Base-by-base conservation (phyloP, 1,284 basidiomycete species). In the Ganoderma sinense region DNA sequence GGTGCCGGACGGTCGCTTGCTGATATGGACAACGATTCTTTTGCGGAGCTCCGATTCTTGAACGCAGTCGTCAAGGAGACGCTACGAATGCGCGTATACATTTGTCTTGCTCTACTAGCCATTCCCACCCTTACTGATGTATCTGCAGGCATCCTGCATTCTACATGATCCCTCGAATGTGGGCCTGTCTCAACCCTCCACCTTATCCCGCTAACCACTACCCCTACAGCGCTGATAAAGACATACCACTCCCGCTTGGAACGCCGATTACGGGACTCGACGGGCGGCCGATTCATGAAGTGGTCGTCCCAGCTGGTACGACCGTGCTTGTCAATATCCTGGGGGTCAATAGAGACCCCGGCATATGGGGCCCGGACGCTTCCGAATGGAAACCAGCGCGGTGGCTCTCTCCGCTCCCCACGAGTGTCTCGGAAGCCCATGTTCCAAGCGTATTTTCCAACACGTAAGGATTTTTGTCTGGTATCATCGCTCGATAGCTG, bases 11-110 rank as follows among this genome's bases (percentile, higher is more conserved):
- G 66, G 10, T 23, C 70, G 4, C 67, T 71, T 11, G 51, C 63
- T 36, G 67, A 74, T n/a, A 64, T 74, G 5, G 69, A 74, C 23
- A 74, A 74, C 65, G 75, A 78, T 41, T 59, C 69, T 14, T 70
- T 75, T 48, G 71, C 71, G 51, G 53, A 53, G 40, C 73, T 80
- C 1, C 64, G 85, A 0, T 91, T 88, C 75, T 83, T 92, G 14
- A 87, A 91, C 70, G 86, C 88, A 0, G 84, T 92, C 69, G 53
- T 69, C 23, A 71, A 73, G 64, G 80, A 81, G 64, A 80, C 82
- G 1, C 75, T 86, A 7, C 80, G 85, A 10, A 69, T 84, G 55
- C 79, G 80, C 56, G 31, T 13, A 39, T 58, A n/a, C 31, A 20
- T 5, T 20, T n/a, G 18, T 45, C 43, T 45, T 8, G 43, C 18